Conservation (phyloP, 768 basidiomycete genomes). For the Pholiota microspora region DNA sequence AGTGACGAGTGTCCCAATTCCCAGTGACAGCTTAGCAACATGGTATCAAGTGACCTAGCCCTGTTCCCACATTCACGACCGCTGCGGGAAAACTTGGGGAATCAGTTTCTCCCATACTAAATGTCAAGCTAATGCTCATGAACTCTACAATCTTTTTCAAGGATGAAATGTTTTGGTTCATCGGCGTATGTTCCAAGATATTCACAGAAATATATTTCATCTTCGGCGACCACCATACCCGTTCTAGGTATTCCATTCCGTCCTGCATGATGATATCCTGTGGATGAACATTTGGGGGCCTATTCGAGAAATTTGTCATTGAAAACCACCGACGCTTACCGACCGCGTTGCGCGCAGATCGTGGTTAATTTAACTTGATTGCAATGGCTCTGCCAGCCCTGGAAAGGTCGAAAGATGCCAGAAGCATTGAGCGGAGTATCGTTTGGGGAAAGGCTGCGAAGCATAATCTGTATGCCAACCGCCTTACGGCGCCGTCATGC, state of each 20-base stretch:
- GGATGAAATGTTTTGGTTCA: too few relatives aligned
- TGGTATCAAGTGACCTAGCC: constrained; percentile 10
- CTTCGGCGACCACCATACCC: too few relatives aligned
- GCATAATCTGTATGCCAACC: constrained; percentile 22
- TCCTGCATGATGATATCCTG: background rate
- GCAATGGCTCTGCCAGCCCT: background rate
- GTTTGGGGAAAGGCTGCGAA: constrained; percentile 3
- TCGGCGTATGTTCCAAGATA: too few relatives aligned
- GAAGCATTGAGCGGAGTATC: background rate
- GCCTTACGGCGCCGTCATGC: constrained; percentile 13
- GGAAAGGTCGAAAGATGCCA: background rate
- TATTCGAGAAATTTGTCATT: background rate
- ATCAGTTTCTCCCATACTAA: background rate
- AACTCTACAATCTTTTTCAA: background rate
- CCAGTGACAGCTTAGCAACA: constrained; percentile 10
- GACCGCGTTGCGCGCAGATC: constrained; percentile 6
- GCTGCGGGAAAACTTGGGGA: background rate
- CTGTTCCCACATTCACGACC: background rate
- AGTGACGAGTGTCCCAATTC: background rate
- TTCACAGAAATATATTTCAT: too few relatives aligned
- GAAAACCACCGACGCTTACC: constrained; percentile 11
- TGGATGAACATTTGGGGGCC: background rate
- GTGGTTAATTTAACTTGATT: constrained; percentile 8
- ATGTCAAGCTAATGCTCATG: background rate
- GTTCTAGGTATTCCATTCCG: background rate